These are phyloP conservation scores for Pinus tabuliformis DNA, from an alignment of 75 land plant species.

Conservation along the genomic window DNA sequence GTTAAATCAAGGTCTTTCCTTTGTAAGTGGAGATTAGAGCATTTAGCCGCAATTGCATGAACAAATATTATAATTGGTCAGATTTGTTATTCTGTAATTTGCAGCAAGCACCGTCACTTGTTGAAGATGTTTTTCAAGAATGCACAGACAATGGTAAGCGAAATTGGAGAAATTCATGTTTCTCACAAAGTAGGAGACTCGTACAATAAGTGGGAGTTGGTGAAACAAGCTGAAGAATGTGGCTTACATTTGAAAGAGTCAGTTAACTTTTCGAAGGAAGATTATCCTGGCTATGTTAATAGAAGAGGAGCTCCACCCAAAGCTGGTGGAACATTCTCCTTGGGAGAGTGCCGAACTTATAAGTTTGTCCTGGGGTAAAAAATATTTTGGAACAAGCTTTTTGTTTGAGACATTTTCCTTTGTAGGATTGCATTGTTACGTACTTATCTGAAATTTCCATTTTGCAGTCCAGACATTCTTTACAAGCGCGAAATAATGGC, in stretches of 20 bases:
- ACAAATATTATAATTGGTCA: no score
- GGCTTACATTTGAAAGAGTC: conserved; percentile 21
- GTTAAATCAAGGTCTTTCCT: background rate
- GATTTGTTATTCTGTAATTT: background rate
- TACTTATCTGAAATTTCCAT: background rate
- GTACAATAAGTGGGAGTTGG: conserved; percentile 36
- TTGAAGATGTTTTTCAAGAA: conserved; percentile 31
- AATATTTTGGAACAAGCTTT: no score
- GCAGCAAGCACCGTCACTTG: conserved; percentile 27
- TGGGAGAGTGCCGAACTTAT: conserved; percentile 32
- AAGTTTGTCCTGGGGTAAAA: conserved; percentile 9
- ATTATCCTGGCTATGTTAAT: conserved; percentile 46
- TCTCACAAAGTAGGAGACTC: conserved; percentile 29
- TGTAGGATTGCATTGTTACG: background rate
- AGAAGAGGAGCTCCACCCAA: conserved; percentile 27
- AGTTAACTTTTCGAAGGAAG: conserved; percentile 12
- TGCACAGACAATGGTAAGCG: conserved; percentile 15
- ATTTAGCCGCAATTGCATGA: no score
- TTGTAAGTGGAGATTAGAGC: no score
- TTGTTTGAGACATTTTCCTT: background rate
- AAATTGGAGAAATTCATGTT: conserved; percentile 30
- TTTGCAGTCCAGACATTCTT: background rate
- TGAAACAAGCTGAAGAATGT: conserved; percentile 25
- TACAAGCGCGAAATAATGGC: background rate
- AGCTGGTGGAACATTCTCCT: conserved; percentile 18